These are phyloP conservation scores for Claviceps pazoutovae DNA, from an alignment of 2,329 filamentous ascomycete genomes.

Conservation along the genomic window DNA sequence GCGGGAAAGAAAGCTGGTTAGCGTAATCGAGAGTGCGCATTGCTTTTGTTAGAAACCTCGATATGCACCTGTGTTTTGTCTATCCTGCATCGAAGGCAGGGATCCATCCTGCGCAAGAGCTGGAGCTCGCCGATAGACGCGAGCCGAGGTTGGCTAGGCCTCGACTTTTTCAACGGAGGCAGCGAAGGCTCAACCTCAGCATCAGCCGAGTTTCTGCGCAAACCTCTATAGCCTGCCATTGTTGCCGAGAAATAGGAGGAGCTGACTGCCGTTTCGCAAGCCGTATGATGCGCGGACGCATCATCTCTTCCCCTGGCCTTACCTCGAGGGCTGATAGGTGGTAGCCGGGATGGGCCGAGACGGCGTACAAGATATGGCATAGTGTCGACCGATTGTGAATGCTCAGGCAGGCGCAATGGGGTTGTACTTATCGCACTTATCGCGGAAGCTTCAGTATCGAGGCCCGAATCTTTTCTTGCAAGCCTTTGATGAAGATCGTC, in stretches of 20 bases:
- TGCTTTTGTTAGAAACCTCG: neutral
- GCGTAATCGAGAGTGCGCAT: neutral
- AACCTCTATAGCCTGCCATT: neutral
- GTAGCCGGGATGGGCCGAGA: conserved; percentile 3
- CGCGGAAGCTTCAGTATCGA: conserved; percentile 20
- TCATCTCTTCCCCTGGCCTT: conserved; percentile 6
- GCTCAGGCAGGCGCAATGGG: conserved; percentile 1
- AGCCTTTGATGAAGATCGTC: conserved; percentile 28
- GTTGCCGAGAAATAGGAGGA: too few species aligned
- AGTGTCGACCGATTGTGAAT: neutral
- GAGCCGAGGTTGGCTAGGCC: conserved; percentile 37
- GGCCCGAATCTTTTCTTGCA: conserved; percentile 30
- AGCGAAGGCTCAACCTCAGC: conserved; percentile 37
- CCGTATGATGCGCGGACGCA: conserved; percentile 3
- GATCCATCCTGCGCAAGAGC: conserved; percentile 31
- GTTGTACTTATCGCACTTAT: conserved; percentile 1
- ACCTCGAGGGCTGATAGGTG: conserved; percentile 7
- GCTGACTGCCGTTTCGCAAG: neutral
- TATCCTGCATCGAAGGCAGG: conserved; percentile 38
- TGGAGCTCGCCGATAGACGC: conserved; percentile 44
- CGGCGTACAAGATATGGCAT: neutral
- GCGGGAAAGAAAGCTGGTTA: neutral
- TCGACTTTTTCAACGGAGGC: conserved; percentile 39
- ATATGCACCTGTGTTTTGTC: conserved; percentile 29
- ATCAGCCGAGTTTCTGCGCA: conserved; percentile 27